These are phyloP conservation scores for Trichoderma semiorbis DNA, from an alignment of 2,329 filamentous ascomycete genomes.

Conservation along the genomic window DNA sequence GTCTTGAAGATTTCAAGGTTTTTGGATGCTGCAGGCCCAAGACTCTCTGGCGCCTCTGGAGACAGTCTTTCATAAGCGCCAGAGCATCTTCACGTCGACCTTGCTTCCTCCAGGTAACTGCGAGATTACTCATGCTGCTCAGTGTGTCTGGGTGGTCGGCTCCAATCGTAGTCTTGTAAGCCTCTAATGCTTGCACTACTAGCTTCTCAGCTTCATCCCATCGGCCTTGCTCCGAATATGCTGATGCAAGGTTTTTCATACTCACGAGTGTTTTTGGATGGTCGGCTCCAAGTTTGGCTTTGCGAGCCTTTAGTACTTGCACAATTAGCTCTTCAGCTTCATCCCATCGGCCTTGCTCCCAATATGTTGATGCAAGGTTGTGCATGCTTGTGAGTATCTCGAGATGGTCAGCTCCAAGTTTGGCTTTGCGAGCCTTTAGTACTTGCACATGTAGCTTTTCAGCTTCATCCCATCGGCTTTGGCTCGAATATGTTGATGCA, in stretches of 20 bases:
- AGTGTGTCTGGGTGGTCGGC: neutral
- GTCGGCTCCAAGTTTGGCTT: neutral
- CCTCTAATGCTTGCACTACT: neutral
- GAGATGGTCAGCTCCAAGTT: neutral
- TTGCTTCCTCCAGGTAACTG: neutral
- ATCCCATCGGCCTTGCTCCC: neutral
- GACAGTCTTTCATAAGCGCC: neutral
- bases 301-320: neutral
- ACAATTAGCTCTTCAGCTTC: neutral
- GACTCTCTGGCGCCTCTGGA: neutral
- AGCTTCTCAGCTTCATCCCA: neutral
- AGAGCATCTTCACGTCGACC: neutral
- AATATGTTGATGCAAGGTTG: neutral
- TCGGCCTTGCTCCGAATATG: neutral
- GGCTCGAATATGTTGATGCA: rapidly evolving
- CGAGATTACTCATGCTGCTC: neutral
- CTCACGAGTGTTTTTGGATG: neutral
- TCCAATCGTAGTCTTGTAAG: neutral
- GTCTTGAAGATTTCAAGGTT: neutral
- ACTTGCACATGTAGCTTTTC: neutral
- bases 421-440: neutral
- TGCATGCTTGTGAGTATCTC: neutral
- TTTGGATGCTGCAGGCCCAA: neutral
- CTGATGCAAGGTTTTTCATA: neutral
- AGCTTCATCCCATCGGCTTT: neutral